phyloP scores from a whole-genome alignment of 73 alveolate genomes.

The Blepharisma stoltei region DNA sequence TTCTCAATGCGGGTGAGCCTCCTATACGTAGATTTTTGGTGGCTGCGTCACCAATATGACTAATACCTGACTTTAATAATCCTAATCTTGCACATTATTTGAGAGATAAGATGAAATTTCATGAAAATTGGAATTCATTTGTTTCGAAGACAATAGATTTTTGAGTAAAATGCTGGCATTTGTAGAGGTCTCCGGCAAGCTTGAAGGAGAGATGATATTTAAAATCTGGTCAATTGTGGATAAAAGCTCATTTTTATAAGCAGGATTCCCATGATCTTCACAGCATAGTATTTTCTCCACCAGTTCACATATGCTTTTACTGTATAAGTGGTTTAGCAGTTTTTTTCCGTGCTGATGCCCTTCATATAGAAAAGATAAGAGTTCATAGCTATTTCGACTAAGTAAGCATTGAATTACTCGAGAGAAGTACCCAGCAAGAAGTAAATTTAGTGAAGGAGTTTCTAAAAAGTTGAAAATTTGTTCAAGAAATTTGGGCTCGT shows the following conservation, averaged over 20 bases:
- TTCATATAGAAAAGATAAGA: neutral
- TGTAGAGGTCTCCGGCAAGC: neutral
- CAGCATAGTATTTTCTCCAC: neutral
- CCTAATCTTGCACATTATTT: neutral
- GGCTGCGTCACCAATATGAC: too few species aligned
- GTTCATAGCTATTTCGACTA: neutral
- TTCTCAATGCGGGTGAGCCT: too few species aligned
- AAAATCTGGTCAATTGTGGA: conserved; percentile 1
- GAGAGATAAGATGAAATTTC: neutral
- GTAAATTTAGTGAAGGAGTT: neutral
- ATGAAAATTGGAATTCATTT: neutral
- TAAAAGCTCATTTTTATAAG: neutral
- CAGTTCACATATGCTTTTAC: conserved; percentile 10
- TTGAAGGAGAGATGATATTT: neutral
- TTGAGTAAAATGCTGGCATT: neutral
- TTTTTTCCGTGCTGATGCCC: neutral
- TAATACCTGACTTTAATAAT: neutral
- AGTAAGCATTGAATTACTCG: neutral
- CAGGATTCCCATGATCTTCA: conserved; percentile 31
- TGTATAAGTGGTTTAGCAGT: neutral
- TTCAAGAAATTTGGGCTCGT: neutral
- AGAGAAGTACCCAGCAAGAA: conserved; percentile 5
- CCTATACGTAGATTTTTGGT: too few species aligned
- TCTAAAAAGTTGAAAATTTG: neutral
- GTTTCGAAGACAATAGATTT: neutral